Percentiles rank a stretch among this genome's conserved stretches.
Conservation (phyloP, 1,284 basidiomycete genomes). For the Austroboletus olivaceoglutinosus region DNA sequence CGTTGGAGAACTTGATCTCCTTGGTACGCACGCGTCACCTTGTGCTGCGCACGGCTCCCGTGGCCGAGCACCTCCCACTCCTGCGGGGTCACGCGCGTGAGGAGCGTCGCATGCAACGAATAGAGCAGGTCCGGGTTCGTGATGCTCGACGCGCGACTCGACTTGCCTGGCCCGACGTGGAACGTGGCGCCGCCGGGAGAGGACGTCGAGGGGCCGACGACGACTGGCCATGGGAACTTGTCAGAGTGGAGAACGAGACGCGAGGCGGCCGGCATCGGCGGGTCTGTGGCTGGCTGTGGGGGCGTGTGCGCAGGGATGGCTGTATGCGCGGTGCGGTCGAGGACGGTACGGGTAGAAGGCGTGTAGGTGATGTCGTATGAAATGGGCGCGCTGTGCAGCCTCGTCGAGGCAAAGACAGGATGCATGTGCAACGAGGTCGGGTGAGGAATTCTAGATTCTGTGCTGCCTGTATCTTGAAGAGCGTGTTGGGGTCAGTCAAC, state of each 20-base stretch:
- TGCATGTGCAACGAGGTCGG: conserved; percentile 55
- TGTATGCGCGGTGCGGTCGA: conserved; percentile 52
- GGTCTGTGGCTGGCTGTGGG: conserved; percentile 62
- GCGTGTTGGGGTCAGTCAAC: conserved; percentile 8
- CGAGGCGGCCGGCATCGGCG: conserved; percentile 43
- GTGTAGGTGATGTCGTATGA: conserved; percentile 59
- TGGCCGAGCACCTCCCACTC: conserved; percentile 64
- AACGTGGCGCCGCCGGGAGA: conserved; percentile 24
- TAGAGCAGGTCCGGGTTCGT: conserved; percentile 64
- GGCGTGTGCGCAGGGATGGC: conserved; percentile 59
- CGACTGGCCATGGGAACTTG: conserved; percentile 60
- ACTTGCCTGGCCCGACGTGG: conserved; percentile 33
- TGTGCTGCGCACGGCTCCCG: conserved; percentile 50
- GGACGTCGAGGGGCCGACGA: conserved; percentile 39
- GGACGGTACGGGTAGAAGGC: conserved; percentile 55
- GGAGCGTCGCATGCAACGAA: conserved; percentile 56
- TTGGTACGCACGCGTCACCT: conserved; percentile 69
- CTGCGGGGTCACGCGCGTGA: conserved; percentile 54
- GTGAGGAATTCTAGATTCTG: conserved; percentile 21
- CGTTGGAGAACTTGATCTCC: conserved; percentile 97
- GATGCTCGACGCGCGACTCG: conserved; percentile 38
- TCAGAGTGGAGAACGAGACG: conserved; percentile 56
- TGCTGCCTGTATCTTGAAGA: conserved; percentile 23
- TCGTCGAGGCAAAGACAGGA: conserved; percentile 56
- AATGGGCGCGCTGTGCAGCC: conserved; percentile 54